Percentiles rank a stretch among this genome's conserved stretches.
phyloP scores from a whole-genome alignment of 2,329 filamentous ascomycete genomes.

The Dothideomycetes sp. region DNA sequence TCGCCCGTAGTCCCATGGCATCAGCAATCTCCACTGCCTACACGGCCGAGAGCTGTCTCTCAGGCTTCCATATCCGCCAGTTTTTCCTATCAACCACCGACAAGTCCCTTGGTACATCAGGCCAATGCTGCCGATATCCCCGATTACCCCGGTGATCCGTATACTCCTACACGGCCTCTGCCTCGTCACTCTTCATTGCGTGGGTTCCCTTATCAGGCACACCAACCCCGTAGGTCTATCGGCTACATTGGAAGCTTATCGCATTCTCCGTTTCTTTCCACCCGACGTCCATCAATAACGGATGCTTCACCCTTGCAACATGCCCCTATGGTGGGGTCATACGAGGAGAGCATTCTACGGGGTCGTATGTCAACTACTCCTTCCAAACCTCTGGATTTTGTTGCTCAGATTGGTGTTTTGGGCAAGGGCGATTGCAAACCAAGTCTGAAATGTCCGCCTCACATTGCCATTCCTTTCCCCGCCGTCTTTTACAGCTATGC shows the following conservation, averaged over 20 bases:
- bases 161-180: conserved; percentile 19
- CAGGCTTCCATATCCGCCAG: conserved; percentile 64
- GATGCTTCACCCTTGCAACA: conserved; percentile 74
- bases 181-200: conserved; percentile 3
- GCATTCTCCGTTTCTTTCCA: conserved; percentile 39
- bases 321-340: conserved; percentile 94
- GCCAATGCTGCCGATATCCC: conserved; percentile 70
- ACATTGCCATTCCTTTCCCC: conserved; percentile 83
- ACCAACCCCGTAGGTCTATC: conserved; percentile 68
- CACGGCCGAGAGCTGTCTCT: conserved; percentile 34
- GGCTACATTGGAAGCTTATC: conserved; percentile 46
- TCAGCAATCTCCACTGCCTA: conserved; percentile 25
- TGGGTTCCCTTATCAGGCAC: conserved; percentile 58
- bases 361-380: conserved; percentile 96
- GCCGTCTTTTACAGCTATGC: conserved; percentile 95
- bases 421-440: conserved; percentile 83
- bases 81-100: conserved; percentile 79
- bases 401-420: conserved; percentile 89
- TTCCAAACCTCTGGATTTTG: conserved; percentile 83
- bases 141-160: conserved; percentile 40
- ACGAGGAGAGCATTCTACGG: conserved; percentile 90
- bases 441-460: conserved; percentile 74
- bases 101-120: conserved; percentile 83
- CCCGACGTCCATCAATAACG: conserved; percentile 60
- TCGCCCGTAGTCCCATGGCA: conserved; percentile 50